These are phyloP conservation scores for Pyrrhoderma lamaoense DNA, from an alignment of 1,284 basidiomycete genomes.

Conservation along the genomic window DNA sequence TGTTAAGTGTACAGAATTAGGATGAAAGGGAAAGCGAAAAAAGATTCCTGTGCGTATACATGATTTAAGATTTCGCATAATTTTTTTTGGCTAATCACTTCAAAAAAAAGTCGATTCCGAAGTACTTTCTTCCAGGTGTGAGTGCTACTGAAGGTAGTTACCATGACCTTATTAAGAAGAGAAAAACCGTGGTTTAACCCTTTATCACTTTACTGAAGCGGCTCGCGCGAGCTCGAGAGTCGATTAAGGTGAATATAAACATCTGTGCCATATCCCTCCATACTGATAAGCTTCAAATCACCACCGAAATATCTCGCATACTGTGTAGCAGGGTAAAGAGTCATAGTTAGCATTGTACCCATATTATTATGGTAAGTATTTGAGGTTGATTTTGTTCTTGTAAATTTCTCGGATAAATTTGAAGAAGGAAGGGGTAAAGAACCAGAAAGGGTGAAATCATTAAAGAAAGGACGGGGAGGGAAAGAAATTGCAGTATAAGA, in stretches of 20 bases:
- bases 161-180: too few species aligned
- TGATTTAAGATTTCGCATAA: too few species aligned
- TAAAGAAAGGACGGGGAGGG: background rate
- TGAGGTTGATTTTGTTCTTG: background rate
- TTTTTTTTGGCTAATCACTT: too few species aligned
- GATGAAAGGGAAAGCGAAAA: too few species aligned
- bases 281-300: constrained; percentile 91
- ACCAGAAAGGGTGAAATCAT: background rate
- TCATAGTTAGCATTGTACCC: constrained; percentile 5
- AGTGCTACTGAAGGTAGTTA: too few species aligned
- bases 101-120: too few species aligned
- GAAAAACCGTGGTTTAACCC: too few species aligned
- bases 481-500: background rate
- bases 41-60: too few species aligned
- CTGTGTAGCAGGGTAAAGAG: constrained; percentile 30
- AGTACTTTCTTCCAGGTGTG: too few species aligned
- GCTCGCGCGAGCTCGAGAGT: constrained; percentile 76
- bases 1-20: too few species aligned
- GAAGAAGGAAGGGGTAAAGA: constrained; percentile 3
- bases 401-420: background rate
- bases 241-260: constrained; percentile 88
- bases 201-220: constrained; percentile 35
- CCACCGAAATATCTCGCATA: constrained; percentile 97
- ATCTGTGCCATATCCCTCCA: constrained; percentile 95
- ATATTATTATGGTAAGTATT: too few species aligned